Conservation (phyloP, 73 alveolate genomes). For the Uronychia binucleata region DNA sequence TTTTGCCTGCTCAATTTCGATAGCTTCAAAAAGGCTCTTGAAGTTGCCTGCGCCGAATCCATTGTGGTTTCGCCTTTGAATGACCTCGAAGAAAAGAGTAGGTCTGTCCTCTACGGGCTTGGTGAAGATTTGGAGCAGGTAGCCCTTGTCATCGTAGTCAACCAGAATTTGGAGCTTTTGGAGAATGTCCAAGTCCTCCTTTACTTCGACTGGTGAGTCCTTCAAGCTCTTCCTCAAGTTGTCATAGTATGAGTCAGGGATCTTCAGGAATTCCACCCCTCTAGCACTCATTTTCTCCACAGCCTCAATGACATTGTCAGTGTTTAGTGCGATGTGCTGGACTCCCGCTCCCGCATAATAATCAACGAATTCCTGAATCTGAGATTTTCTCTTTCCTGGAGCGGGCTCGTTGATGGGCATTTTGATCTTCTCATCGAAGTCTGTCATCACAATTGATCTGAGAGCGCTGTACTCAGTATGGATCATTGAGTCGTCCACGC, state of each 20-base stretch:
- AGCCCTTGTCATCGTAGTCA: constrained; percentile 87
- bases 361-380: constrained; percentile 91
- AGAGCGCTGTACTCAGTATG: constrained; percentile 89
- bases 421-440: constrained; percentile 83
- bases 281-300: constrained; percentile 73
- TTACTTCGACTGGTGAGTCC: constrained; percentile 59
- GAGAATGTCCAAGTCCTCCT: constrained; percentile 77
- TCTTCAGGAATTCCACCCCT: constrained; percentile 86
- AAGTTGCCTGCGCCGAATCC: constrained; percentile 92
- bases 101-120: constrained; percentile 94
- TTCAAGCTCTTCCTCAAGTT: constrained; percentile 76
- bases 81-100: constrained; percentile 84
- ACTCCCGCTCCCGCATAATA: constrained; percentile 92
- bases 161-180: constrained; percentile 70
- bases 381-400: constrained; percentile 80
- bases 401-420: constrained; percentile 97
- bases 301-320: constrained; percentile 70
- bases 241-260: constrained; percentile 89
- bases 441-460: constrained; percentile 86
- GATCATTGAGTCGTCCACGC: constrained; percentile 86
- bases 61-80: constrained; percentile 79
- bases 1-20: constrained; percentile 73
- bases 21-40: constrained; percentile 78
- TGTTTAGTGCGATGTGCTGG: constrained; percentile 72
- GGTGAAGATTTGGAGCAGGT: constrained; percentile 79